Conservation (phyloP, 2,329 filamentous ascomycete species). For the Fusarium longipes region DNA sequence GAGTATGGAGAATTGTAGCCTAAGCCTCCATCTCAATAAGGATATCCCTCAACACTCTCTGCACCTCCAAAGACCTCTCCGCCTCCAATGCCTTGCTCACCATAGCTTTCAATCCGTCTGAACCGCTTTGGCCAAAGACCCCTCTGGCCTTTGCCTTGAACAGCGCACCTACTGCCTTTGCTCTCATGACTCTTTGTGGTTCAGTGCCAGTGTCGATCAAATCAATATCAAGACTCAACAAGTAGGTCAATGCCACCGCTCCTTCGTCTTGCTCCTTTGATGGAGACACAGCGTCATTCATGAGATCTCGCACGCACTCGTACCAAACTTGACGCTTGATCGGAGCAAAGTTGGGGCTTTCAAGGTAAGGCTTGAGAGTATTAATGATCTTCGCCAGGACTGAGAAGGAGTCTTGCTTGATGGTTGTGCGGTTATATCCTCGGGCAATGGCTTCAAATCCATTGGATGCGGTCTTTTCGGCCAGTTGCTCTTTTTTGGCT, state of each 20-base stretch:
- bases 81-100: slow-evolving; percentile 51
- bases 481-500: slow-evolving; percentile 53
- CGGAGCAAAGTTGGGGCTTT: slow-evolving; percentile 52
- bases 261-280: slow-evolving; percentile 30
- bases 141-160: slow-evolving; percentile 57
- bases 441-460: slow-evolving; percentile 63
- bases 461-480: slow-evolving; percentile 59
- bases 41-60: slow-evolving; percentile 56
- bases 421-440: slow-evolving; percentile 59
- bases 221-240: slow-evolving; percentile 60
- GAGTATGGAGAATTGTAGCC: too few relatives aligned
- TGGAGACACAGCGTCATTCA: slow-evolving; percentile 54
- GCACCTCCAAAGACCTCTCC: slow-evolving; percentile 60
- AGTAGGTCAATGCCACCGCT: slow-evolving; percentile 52
- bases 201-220: slow-evolving; percentile 62
- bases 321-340: slow-evolving; percentile 66
- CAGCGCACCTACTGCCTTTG: slow-evolving; percentile 58
- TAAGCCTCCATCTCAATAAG: slow-evolving; percentile 45
- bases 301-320: slow-evolving; percentile 59
- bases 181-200: slow-evolving; percentile 61
- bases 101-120: slow-evolving; percentile 47
- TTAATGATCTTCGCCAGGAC: slow-evolving; percentile 56
- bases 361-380: slow-evolving; percentile 56
- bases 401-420: slow-evolving; percentile 51
- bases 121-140: slow-evolving; percentile 53